These are phyloP conservation scores for Suhomyces choctaworum DNA, from an alignment of 1,139 yeast species.

Conservation along the genomic window DNA sequence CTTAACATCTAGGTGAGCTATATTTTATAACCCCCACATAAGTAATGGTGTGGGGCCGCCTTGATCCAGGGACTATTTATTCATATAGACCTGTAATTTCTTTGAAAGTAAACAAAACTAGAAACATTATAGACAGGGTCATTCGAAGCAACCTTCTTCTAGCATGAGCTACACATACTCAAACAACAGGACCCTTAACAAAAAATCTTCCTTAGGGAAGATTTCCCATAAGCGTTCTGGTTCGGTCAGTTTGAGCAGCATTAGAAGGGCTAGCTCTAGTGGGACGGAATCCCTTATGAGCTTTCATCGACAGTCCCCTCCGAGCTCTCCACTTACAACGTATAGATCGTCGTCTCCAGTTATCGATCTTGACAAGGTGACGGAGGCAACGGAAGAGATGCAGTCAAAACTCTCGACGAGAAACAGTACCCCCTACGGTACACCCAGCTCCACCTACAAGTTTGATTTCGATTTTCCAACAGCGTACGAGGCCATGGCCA, in stretches of 20 bases:
- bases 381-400: conserved; percentile 12
- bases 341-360: not conserved
- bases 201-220: not conserved
- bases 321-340: not conserved
- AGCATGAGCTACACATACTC: not conserved
- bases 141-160: no score
- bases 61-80: no score
- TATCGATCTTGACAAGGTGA: conserved; percentile 16
- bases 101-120: no score
- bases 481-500: no score
- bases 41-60: no score
- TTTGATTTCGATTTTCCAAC: no score
- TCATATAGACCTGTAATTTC: no score
- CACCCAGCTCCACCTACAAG: no score
- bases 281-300: not conserved
- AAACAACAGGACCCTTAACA: not conserved
- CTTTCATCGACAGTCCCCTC: not conserved
- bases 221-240: not conserved
- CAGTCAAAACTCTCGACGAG: not conserved
- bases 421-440: no score
- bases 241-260: not conserved
- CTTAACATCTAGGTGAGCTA: no score
- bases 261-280: not conserved
- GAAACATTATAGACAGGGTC: no score
- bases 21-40: no score